These are phyloP conservation scores for Picea abies DNA, from an alignment of 83 land plant species.

Conservation along the genomic window DNA sequence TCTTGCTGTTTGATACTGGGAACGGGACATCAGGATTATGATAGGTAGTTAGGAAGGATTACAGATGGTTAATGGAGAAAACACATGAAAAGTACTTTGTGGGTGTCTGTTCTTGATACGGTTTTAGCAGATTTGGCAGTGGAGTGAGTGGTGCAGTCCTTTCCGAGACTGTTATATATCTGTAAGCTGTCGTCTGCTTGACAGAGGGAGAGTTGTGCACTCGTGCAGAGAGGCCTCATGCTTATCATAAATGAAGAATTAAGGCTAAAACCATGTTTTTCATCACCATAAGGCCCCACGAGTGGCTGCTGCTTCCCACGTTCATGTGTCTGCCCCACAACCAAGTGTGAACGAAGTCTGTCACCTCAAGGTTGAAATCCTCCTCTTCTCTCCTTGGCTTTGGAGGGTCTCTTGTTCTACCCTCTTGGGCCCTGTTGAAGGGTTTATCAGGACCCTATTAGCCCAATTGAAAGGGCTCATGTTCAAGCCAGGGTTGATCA, in stretches of 20 bases:
- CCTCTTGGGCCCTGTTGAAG: no score
- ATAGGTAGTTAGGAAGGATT: background rate
- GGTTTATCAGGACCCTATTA: no score
- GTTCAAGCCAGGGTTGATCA: no score
- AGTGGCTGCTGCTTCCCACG: constrained; percentile 11
- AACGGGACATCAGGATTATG: background rate
- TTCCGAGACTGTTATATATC: background rate
- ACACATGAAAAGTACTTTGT: constrained; percentile 2
- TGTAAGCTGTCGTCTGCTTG: constrained; percentile 7
- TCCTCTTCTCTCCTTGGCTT: background rate
- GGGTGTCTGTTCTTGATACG: background rate
- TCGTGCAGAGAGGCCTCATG: background rate
- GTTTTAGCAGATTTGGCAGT: constrained; percentile 7
- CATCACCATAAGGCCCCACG: constrained; percentile 11
- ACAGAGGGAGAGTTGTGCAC: background rate
- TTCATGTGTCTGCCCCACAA: constrained; percentile 1
- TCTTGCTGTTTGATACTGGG: background rate
- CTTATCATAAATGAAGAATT: no score
- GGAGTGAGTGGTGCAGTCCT: constrained; percentile 12
- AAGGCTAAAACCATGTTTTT: no score
- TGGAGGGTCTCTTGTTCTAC: no score
- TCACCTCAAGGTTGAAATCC: background rate
- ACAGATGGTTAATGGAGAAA: constrained; percentile 3
- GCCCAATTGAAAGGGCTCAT: no score
- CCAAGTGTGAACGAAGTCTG: constrained; percentile 11